These are phyloP conservation scores for Globisporangium acanthophoron DNA, from an alignment of 352 stramenopile genomes.

Conservation along the genomic window DNA sequence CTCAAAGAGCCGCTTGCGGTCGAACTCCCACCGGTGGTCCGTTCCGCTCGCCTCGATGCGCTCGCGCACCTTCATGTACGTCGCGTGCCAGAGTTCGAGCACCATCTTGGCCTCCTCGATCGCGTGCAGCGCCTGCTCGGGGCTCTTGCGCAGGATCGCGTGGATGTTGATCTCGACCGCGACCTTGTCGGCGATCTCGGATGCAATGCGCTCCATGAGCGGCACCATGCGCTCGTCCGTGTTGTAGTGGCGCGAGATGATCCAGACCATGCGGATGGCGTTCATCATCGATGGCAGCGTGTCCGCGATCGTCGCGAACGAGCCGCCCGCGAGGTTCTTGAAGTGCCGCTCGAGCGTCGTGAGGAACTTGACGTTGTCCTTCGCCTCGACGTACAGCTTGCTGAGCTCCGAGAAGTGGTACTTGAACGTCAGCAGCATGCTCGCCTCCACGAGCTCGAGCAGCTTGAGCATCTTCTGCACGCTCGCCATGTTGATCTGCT, in stretches of 20 bases:
- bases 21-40: slow-evolving; percentile 95
- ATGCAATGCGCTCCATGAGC: slow-evolving; percentile 94
- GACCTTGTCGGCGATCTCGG: slow-evolving; percentile 92
- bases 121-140: slow-evolving; percentile 67
- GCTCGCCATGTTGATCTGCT: slow-evolving; percentile 94
- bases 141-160: slow-evolving; percentile 79
- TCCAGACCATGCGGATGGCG: slow-evolving; percentile 96
- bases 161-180: slow-evolving; percentile 89
- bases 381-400: slow-evolving; percentile 94
- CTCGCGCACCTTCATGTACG: slow-evolving; percentile 93
- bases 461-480: slow-evolving; percentile 95
- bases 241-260: slow-evolving; percentile 97
- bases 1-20: slow-evolving; percentile 92
- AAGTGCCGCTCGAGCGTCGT: slow-evolving; percentile 95
- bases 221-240: slow-evolving; percentile 96
- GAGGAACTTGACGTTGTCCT: slow-evolving; percentile 96
- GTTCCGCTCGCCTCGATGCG: slow-evolving; percentile 92
- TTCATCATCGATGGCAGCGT: slow-evolving; percentile 96
- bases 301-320: slow-evolving; percentile 89
- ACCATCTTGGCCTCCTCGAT: slow-evolving; percentile 91
- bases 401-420: slow-evolving; percentile 93
- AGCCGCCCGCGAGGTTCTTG: slow-evolving; percentile 91
- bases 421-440: slow-evolving; percentile 91
- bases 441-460: slow-evolving; percentile 88
- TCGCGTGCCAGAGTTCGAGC: slow-evolving; percentile 91